These are phyloP conservation scores for Vinca minor DNA, from an alignment of 257 asterid species.

Conservation along the genomic window DNA sequence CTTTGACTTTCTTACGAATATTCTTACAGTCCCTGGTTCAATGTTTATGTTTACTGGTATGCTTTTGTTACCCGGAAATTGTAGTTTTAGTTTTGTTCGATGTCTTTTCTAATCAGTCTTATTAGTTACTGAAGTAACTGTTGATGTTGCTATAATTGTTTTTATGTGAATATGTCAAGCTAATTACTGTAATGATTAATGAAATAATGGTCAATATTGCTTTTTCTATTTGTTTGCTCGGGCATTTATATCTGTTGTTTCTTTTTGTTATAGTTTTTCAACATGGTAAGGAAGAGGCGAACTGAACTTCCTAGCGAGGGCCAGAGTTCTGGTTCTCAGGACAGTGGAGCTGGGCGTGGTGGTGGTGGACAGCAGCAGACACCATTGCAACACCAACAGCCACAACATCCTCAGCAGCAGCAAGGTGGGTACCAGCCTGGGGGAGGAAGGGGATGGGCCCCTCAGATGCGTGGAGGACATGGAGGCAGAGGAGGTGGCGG, in stretches of 20 bases:
- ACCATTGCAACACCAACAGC: conserved; percentile 19
- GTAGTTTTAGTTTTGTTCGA: not conserved
- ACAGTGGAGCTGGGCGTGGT: conserved; percentile 47
- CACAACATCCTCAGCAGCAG: conserved; percentile 32
- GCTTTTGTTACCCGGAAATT: not conserved
- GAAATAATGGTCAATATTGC: too few species aligned
- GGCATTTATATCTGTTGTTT: conserved; percentile 7
- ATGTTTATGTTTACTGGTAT: not conserved
- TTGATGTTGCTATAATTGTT: not conserved
- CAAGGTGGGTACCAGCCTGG: conserved; percentile 21
- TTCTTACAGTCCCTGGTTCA: too few species aligned
- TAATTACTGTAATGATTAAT: too few species aligned
- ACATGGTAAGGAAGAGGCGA: conserved; percentile 76
- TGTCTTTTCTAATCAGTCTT: not conserved
- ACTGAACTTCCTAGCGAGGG: conserved; percentile 54
- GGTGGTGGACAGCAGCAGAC: conserved; percentile 35
- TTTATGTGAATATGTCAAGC: not conserved
- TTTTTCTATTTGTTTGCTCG: not conserved
- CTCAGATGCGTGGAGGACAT: conserved; percentile 9
- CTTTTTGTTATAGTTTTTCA: conserved; percentile 28
- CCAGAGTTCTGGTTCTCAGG: conserved; percentile 54
- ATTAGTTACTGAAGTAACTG: not conserved
- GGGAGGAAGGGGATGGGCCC: conserved; percentile 11
- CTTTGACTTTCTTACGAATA: too few species aligned
- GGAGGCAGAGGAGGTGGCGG: conserved; percentile 29